Evolutionary conservation across 345 rosid genomes (phyloP), one percentile per base, ranked within the genome.

Genomic region (Hypericum perforatum): DNA sequence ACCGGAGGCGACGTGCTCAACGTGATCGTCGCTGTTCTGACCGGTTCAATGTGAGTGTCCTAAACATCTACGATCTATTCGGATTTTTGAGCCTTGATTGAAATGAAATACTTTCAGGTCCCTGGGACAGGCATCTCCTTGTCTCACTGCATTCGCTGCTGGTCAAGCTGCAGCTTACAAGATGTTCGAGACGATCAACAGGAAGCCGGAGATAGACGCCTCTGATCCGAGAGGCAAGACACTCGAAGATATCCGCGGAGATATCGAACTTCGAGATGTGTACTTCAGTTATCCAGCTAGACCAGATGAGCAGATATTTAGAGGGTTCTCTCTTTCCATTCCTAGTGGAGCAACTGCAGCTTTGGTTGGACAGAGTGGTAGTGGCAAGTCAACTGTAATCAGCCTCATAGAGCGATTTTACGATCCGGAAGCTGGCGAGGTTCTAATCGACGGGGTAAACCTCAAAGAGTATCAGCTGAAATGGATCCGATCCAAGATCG

Each of bases 301-400:
- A 57, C 68, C 62, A n/a, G 62, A 63, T 39, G 68, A 63, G 49
- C 58, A 44, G 14, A 50, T 56, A 32, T 63, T 63, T 29, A 50
- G 10, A 16, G 62, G 68, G 38, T 63, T 63, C 44, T 57, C 68
- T 13, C 39, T 63, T 11, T 5, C 38, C 10, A 56, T 63, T 13
- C 45, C 46, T 12, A 16, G 62, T 3, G 68, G 68, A 9, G 44
- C 57, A 8, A 57, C 61, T 16, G 37, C 62, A 43, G 68, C 68
- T 49, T 43, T 63, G 53, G 68, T 63, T 43, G 67, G 68, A 22
- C 48, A 63, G 37, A 63, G 62, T 49, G 68, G 68, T 22, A 63
- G 62, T 44, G 50, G 50, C 29, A 46, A 46, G 13, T 46, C 50
- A 4, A 46, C 50, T 11, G 29, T 46, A 32, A 46, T 46, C 22